phyloP scores from a whole-genome alignment of 2,329 filamentous ascomycete genomes.

The Aspergillus vadensis region DNA sequence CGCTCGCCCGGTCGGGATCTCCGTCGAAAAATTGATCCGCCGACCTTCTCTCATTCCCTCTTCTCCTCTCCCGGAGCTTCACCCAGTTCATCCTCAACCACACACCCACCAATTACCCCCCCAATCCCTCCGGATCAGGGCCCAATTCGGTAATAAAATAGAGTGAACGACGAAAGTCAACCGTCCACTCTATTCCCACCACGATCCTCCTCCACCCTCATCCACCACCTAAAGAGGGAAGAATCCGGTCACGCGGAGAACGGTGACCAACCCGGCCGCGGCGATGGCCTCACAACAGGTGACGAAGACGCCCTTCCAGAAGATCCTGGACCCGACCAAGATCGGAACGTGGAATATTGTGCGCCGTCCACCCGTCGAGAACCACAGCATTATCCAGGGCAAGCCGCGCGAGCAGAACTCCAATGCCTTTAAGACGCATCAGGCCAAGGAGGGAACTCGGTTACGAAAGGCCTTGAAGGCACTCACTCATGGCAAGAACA shows the following conservation, averaged over 20 bases:
- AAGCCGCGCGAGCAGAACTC: slow-evolving; percentile 41
- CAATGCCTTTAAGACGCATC: slow-evolving; percentile 45
- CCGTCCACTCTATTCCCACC: neutral
- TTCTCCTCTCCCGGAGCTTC: slow-evolving; percentile 1
- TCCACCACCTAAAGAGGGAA: neutral
- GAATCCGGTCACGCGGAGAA: too few relatives aligned
- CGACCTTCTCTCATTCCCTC: slow-evolving; percentile 24
- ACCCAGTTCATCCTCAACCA: slow-evolving; percentile 12
- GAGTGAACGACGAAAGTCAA: slow-evolving; percentile 7
- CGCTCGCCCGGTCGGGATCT: slow-evolving; percentile 22
- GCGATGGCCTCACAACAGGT: slow-evolving; percentile 37
- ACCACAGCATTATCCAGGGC: slow-evolving; percentile 44
- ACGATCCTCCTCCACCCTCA: too few relatives aligned
- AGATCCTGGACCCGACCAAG: slow-evolving; percentile 44
- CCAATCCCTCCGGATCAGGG: neutral
- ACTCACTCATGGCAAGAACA: slow-evolving; percentile 57
- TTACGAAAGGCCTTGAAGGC: slow-evolving; percentile 50
- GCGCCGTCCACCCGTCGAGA: slow-evolving; percentile 39
- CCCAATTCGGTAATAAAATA: slow-evolving; percentile 26
- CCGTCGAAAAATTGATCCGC: slow-evolving; percentile 41
- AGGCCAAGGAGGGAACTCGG: slow-evolving; percentile 40
- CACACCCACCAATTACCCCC: neutral
- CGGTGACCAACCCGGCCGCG: slow-evolving; percentile 28
- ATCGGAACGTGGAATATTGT: slow-evolving; percentile 40
- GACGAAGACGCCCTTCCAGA: slow-evolving; percentile 28